Evolutionary conservation across 1,284 basidiomycete genomes (phyloP), one percentile per base, ranked within the genome.

Genomic region (Melampsora americana): DNA sequence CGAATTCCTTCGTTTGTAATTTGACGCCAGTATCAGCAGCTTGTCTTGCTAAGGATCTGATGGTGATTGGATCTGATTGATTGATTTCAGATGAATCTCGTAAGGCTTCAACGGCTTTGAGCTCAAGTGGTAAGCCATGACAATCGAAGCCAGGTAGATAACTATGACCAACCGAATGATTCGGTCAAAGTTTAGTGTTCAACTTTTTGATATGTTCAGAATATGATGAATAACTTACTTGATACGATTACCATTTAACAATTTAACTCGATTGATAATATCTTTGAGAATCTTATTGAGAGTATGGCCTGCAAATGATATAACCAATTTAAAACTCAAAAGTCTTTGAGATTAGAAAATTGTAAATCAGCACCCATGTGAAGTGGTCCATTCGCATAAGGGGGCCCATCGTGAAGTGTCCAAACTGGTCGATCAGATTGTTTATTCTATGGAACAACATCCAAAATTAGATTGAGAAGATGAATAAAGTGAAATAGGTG

Each of bases 131-230:
- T 20, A 99, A 87, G 1, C 96, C 96, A 81, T 99, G 96, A 81
- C 95, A 99, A 82, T 99, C 96, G 93, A 94, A 99, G 5, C 96
- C 96, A 35, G 96, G 95, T 50, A 91, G 84, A 83, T 94, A 98
- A 80, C 93, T 96, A 77, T 0, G 18, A n/a, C 18, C 30, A 75
- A 3, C 60, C 23, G 64, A 67, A 56, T 76, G 77, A 32, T 46
- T 61, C 16, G 39, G 62, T 18, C 48, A 44, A 59, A 70, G 67
- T 1, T 48, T 46, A 14, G 23, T 30, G 62, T 35, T 66, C 65
- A 60, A 23, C 4, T 16, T 16, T 66, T 60, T 14, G 46, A 69
- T 30, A 53, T 18, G 44, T 20, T 26, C 11, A 53, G 20, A 1
- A 53, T 59, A 28, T 44, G 39, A n/a, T 26, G 11, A 26, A 23